These are phyloP conservation scores for Termitomyces sp. DNA, from an alignment of 768 basidiomycete genomes.

Conservation along the genomic window DNA sequence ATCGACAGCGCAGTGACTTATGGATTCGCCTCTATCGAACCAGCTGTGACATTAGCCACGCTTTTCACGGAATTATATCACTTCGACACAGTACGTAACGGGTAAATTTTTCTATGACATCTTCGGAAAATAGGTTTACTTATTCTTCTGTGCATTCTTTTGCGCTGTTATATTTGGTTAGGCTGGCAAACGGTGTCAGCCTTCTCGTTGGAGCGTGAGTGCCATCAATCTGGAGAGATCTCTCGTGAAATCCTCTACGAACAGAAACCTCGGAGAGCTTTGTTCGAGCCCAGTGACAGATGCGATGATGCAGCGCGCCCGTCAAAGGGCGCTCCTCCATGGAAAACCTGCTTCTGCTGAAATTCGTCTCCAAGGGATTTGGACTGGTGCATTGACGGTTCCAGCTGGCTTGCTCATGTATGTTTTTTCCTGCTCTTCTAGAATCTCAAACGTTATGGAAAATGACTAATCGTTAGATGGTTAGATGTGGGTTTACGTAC, in stretches of 20 bases:
- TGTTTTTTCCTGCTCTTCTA: background rate
- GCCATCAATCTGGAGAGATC: background rate
- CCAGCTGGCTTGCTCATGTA: conserved; percentile 30
- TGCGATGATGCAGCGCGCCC: conserved; percentile 28
- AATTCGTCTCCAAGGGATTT: conserved; percentile 32
- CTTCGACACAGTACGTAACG: conserved; percentile 32
- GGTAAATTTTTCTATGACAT: conserved; percentile 14
- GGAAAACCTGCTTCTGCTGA: conserved; percentile 24
- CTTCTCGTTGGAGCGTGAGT: conserved; percentile 30
- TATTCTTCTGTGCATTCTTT: too few species aligned
- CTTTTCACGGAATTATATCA: conserved; percentile 32
- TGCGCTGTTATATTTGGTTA: background rate
- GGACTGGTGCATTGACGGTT: conserved; percentile 31
- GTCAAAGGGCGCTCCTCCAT: conserved; percentile 18
- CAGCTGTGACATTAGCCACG: conserved; percentile 31
- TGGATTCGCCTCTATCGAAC: conserved; percentile 34
- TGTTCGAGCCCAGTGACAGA: conserved; percentile 32
- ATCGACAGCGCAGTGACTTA: conserved; percentile 27
- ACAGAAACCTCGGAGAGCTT: conserved; percentile 28
- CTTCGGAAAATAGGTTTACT: background rate
- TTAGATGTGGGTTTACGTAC: conserved; percentile 8
- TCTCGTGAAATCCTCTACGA: background rate
- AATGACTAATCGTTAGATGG: background rate
- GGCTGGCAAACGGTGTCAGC: conserved; percentile 31
- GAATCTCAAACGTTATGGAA: background rate